phyloP scores from a whole-genome alignment of 1,284 basidiomycete species.

The Gymnopus androsaceus region DNA sequence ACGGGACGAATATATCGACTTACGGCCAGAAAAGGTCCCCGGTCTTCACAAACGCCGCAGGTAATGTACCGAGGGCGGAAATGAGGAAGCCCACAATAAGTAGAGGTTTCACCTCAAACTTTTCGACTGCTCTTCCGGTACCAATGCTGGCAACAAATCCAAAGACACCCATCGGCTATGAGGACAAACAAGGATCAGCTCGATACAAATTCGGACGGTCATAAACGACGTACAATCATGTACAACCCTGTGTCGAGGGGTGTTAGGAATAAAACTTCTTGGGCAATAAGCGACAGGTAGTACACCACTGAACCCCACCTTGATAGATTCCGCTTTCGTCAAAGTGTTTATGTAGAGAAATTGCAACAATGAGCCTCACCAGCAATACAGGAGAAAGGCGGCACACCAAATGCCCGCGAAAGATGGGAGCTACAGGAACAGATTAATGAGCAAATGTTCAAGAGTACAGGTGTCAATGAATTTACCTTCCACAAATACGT shows the following conservation, averaged over 20 bases:
- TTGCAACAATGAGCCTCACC: not conserved
- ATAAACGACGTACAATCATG: constrained; percentile 10
- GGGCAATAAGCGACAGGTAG: constrained; percentile 14
- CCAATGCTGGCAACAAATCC: constrained; percentile 10
- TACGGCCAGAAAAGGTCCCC: constrained; percentile 14
- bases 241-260: constrained; percentile 16
- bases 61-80: constrained; percentile 9
- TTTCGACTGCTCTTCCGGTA: constrained; percentile 11
- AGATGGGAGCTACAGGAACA: not conserved
- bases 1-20: not conserved
- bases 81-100: constrained; percentile 12
- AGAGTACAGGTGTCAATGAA: not conserved
- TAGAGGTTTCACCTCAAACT: constrained; percentile 12
- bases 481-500: constrained; percentile 15
- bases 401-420: constrained; percentile 3
- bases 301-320: constrained; percentile 19
- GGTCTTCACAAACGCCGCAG: constrained; percentile 15
- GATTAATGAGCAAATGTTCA: not conserved
- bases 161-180: constrained; percentile 14
- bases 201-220: not conserved
- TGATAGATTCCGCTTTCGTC: too few species aligned
- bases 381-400: constrained; percentile 15
- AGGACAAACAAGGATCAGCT: not conserved
- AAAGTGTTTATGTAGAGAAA: too few species aligned
- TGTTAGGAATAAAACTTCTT: constrained; percentile 16